Percentiles rank a stretch among this genome's conserved stretches.
Evolutionary conservation across 768 basidiomycete species (phyloP).

Genomic region (Tricholoma bakamatsutake): DNA sequence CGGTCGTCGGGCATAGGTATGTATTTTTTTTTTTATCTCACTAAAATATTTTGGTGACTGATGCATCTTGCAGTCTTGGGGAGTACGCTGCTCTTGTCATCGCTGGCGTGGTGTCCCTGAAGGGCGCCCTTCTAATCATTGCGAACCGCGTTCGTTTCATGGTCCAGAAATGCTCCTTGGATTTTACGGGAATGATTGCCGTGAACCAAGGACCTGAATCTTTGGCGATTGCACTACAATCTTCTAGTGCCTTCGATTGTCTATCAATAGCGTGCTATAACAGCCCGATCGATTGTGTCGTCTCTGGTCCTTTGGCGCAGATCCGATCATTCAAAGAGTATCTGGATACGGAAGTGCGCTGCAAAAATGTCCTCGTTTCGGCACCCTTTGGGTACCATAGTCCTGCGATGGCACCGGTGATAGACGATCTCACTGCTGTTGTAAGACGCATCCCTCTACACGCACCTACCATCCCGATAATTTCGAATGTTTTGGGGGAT

Average conservation of each 20-base stretch:
- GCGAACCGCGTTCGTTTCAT: slow-evolving; percentile 56
- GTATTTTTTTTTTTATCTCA: slow-evolving; percentile 8
- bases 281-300: slow-evolving; percentile 47
- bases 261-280: slow-evolving; percentile 59
- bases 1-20: slow-evolving; percentile 70
- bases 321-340: slow-evolving; percentile 35
- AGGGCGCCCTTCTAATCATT: slow-evolving; percentile 52
- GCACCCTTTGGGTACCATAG: slow-evolving; percentile 67
- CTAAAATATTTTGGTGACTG: slow-evolving; percentile 1
- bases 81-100: slow-evolving; percentile 68
- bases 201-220: slow-evolving; percentile 33
- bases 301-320: slow-evolving; percentile 48
- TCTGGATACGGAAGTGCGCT: slow-evolving; percentile 29
- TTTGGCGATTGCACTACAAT: slow-evolving; percentile 29
- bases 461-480: slow-evolving; percentile 50
- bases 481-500: slow-evolving; percentile 55
- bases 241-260: slow-evolving; percentile 27
- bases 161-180: slow-evolving; percentile 36
- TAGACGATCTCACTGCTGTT: slow-evolving; percentile 40
- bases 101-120: slow-evolving; percentile 52
- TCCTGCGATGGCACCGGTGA: slow-evolving; percentile 51
- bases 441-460: slow-evolving; percentile 31
- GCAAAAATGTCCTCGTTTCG: slow-evolving; percentile 38
- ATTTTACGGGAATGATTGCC: slow-evolving; percentile 57
- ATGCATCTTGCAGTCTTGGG: slow-evolving; percentile 46